Evolutionary conservation across 2,329 filamentous ascomycete genomes (phyloP).

Genomic region (Ceratocystis huliohia): DNA sequence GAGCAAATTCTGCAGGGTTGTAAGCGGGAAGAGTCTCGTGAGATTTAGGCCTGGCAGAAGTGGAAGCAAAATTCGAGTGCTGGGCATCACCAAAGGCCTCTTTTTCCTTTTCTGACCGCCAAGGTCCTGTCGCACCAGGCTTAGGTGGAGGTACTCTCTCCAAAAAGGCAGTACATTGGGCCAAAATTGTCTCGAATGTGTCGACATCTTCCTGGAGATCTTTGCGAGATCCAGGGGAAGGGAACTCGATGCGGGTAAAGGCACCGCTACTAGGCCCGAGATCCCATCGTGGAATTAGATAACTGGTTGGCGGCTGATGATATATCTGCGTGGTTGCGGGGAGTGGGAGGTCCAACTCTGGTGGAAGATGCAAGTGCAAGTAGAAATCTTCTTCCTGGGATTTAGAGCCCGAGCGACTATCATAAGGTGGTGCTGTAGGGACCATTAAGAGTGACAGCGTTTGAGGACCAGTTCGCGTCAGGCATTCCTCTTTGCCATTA

Average conservation of each 20-base stretch:
- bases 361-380: slow-evolving; percentile 84
- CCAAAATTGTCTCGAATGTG: slow-evolving; percentile 93
- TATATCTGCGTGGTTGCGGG: slow-evolving; percentile 96
- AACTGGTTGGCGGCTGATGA: slow-evolving; percentile 83
- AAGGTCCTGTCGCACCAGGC: slow-evolving; percentile 22
- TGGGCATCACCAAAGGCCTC: slow-evolving; percentile 24
- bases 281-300: slow-evolving; percentile 92
- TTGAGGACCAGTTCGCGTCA: slow-evolving; percentile 78
- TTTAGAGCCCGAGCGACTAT: slow-evolving; percentile 41
- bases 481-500: slow-evolving; percentile 68
- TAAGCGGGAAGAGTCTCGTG: slow-evolving; percentile 48
- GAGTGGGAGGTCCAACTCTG: slow-evolving; percentile 83
- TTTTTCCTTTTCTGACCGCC: slow-evolving; percentile 32
- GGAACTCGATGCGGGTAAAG: slow-evolving; percentile 90
- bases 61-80: neutral
- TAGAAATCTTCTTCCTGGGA: slow-evolving; percentile 83
- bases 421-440: slow-evolving; percentile 66
- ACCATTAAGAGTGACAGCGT: slow-evolving; percentile 93
- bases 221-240: slow-evolving; percentile 53
- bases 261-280: slow-evolving; percentile 75
- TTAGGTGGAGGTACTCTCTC: slow-evolving; percentile 61
- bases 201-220: slow-evolving; percentile 84
- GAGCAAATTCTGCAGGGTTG: slow-evolving; percentile 68
- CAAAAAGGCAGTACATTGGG: slow-evolving; percentile 93
- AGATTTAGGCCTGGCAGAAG: slow-evolving; percentile 19